Conservation (phyloP, 805 yeast species). For the Metschnikowia rubicola region DNA sequence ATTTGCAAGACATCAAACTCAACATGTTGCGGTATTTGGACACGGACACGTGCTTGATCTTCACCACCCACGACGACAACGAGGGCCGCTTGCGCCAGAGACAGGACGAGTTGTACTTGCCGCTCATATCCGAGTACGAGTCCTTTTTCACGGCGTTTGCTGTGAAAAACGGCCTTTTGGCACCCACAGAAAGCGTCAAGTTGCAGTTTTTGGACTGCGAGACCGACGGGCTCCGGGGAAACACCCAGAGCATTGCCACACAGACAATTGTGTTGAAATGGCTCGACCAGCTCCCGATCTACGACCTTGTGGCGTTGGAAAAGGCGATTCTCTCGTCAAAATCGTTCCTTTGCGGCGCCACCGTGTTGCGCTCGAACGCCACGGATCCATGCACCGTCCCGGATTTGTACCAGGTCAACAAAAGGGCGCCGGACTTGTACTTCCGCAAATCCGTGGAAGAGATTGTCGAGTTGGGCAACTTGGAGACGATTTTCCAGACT, state of each 20-base stretch:
- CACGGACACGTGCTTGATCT: conserved; percentile 88
- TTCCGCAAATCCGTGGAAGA: conserved; percentile 56
- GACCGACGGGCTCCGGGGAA: conserved; percentile 75
- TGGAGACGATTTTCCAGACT: conserved; percentile 84
- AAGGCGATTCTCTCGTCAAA: conserved; percentile 83
- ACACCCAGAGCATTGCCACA: conserved; percentile 60
- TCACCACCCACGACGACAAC: conserved; percentile 76
- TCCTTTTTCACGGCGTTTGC: conserved; percentile 46
- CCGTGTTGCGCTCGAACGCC: conserved; percentile 52
- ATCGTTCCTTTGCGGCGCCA: conserved; percentile 79
- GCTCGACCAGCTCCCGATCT: conserved; percentile 58
- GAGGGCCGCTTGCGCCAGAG: conserved; percentile 75
- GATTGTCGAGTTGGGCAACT: conserved; percentile 69
- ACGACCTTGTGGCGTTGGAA: conserved; percentile 86
- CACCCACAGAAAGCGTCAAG: conserved; percentile 27
- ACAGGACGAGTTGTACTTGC: conserved; percentile 77
- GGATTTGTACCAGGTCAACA: conserved; percentile 36
- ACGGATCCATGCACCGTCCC: conserved; percentile 18
- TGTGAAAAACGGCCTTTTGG: conserved; percentile 23
- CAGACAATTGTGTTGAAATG: conserved; percentile 61
- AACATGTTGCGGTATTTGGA: conserved; percentile 79
- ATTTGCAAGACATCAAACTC: conserved; percentile 51
- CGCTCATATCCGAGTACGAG: conserved; percentile 68
- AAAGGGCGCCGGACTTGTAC: conserved; percentile 25
- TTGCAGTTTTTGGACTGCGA: conserved; percentile 76